Percentiles rank a stretch among this genome's conserved stretches.
These are phyloP conservation scores for Boletus patriciae DNA, from an alignment of 768 basidiomycete species.

Conservation along the genomic window DNA sequence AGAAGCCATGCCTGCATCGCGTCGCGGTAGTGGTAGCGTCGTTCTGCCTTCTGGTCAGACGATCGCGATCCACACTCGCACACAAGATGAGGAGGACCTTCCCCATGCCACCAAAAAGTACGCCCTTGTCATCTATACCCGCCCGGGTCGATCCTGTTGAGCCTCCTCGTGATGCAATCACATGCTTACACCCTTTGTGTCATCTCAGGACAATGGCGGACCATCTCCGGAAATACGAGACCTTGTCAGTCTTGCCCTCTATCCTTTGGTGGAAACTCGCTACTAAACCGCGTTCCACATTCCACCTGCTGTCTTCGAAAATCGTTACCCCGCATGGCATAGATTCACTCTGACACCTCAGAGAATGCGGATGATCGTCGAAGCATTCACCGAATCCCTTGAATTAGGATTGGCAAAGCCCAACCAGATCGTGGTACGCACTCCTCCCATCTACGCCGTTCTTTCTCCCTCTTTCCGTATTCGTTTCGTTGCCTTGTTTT, in stretches of 20 bases:
- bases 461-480: slow-evolving; percentile 1
- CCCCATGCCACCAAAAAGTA: slow-evolving; percentile 95
- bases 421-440: slow-evolving; percentile 83
- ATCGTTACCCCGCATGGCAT: background rate
- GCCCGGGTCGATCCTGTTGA: background rate
- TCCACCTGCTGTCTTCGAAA: background rate
- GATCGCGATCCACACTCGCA: slow-evolving; percentile 84
- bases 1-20: slow-evolving; percentile 59
- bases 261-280: background rate
- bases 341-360: slow-evolving; percentile 88
- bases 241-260: slow-evolving; percentile 53
- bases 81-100: slow-evolving; percentile 81
- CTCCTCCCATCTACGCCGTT: background rate
- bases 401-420: slow-evolving; percentile 82
- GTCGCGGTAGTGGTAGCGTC: slow-evolving; percentile 76
- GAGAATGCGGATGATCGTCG: slow-evolving; percentile 94
- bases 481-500: slow-evolving; percentile 6
- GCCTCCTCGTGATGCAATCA: background rate
- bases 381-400: slow-evolving; percentile 91
- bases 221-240: slow-evolving; percentile 89
- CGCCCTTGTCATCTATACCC: slow-evolving; percentile 19
- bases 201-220: slow-evolving; percentile 82
- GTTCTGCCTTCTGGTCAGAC: slow-evolving; percentile 73
- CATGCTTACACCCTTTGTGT: slow-evolving; percentile 2
- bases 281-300: slow-evolving; percentile 3